Base-by-base conservation (phyloP, 768 basidiomycete species). In the Mycena amicta region DNA sequence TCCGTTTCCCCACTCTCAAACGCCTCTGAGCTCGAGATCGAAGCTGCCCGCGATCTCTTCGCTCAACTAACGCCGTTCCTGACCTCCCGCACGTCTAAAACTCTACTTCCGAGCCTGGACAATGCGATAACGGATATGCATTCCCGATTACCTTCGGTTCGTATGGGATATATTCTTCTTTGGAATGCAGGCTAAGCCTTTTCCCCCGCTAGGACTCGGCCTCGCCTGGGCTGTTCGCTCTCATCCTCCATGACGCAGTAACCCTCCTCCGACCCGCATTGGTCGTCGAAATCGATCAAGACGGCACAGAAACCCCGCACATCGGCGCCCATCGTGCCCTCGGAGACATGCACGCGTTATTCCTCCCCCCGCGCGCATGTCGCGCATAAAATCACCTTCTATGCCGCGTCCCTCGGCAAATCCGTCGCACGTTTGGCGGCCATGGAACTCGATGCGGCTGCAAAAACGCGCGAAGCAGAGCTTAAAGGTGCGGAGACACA, bases 321-420 rank as follows among this genome's bases (percentile, higher is more conserved):
- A 60, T 65, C 20, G 73, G 67, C 50, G 59, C 77, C 15, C 65
- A 86, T 8, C 77, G 79, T 27, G 81, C 80, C 6, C 70, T 89
- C 18, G 87, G 86, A 2, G 88, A 89, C 72, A 55, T 88, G 15
- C 63, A 69, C 33, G 63, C 63, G 8, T 65, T 88, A 28, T 86
- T 82, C 68, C 53, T 60, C 26, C 13, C 53, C n/a, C 16, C 58
- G 50, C 12, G 29, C 28, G 25, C 82, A 81, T 63, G 70, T 83
- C 50, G 69, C 76, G 8, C 83, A 83, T 63, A 93, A 91, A 72
- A 63, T 92, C 25, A 70, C 77, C 15, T 93, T 88, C 72, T 93
- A 92, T 61, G 83, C 83, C 4, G 88, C 86, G 2, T 51, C n/a
- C 11, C 6, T 63, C 1, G 39, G 15, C 4, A 30, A 16, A 6